Evolutionary conservation across 2,329 filamentous ascomycete genomes (phyloP).

Genomic region (Cadophora sp.): DNA sequence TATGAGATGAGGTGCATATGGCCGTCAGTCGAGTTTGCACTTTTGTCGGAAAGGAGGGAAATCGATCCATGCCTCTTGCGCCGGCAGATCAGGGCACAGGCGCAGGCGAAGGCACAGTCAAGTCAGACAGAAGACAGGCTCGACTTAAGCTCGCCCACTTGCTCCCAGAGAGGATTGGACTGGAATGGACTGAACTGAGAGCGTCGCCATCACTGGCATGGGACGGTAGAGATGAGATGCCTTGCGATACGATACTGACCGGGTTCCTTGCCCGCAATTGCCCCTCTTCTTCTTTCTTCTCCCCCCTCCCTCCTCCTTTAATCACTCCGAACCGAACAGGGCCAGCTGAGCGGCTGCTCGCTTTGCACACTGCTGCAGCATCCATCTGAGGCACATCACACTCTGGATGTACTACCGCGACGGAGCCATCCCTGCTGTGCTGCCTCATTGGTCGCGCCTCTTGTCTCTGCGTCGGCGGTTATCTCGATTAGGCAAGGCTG

Average conservation of each 20-base stretch:
- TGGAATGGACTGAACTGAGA: conserved; percentile 9
- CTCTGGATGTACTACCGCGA: conserved; percentile 40
- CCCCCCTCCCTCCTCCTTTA: conserved; percentile 9
- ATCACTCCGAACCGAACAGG: conserved; percentile 1
- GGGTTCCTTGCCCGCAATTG: conserved; percentile 27
- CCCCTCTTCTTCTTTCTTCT: not conserved
- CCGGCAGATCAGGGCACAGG: conserved; percentile 37
- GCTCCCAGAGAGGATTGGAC: conserved; percentile 7
- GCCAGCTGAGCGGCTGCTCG: conserved; percentile 41
- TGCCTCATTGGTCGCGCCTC: conserved; percentile 40
- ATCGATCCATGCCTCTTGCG: conserved; percentile 27
- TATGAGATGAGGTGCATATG: conserved; percentile 33
- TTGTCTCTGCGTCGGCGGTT: conserved; percentile 41
- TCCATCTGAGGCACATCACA: conserved; percentile 41
- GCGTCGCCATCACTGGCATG: not conserved
- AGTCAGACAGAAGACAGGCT: conserved; percentile 10
- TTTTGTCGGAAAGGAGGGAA: conserved; percentile 34
- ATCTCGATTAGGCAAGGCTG: conserved; percentile 45
- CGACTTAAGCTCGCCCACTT: conserved; percentile 7
- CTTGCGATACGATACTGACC: conserved; percentile 24
- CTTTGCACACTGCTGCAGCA: conserved; percentile 38
- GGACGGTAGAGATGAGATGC: conserved; percentile 14
- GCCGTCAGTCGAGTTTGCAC: conserved; percentile 23
- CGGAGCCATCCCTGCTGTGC: conserved; percentile 36
- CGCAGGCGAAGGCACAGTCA: conserved; percentile 3